Evolutionary conservation across 73 alveolate genomes (phyloP).

Genomic region (Tetrahymena thermophila): DNA sequence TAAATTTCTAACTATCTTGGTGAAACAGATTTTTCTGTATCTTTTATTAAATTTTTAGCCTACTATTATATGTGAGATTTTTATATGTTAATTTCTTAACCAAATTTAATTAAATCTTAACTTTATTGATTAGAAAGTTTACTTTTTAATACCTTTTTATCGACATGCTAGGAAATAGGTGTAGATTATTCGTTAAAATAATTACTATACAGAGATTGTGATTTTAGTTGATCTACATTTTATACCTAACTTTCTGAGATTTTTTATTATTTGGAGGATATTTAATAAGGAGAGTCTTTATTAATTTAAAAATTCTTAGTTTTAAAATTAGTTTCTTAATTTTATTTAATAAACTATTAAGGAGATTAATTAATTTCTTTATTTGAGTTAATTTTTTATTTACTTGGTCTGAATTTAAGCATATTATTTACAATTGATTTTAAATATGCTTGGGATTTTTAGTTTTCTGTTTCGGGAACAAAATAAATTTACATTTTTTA

Average conservation of each 20-base stretch:
- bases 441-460: background rate
- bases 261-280: no score
- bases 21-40: background rate
- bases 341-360: no score
- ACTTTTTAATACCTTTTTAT: background rate
- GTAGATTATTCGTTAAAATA: background rate
- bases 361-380: background rate
- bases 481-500: background rate
- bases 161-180: background rate
- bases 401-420: background rate
- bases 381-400: background rate
- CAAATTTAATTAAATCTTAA: background rate
- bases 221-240: background rate
- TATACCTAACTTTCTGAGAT: background rate
- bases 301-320: no score
- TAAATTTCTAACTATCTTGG: background rate
- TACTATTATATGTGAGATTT: no score
- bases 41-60: background rate
- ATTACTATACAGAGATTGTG: background rate
- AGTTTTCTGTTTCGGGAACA: background rate
- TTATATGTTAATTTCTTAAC: background rate
- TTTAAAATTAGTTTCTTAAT: background rate
- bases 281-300: background rate
- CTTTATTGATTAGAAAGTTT: background rate
- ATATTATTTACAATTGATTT: background rate